Base-by-base conservation (phyloP, 2,329 filamentous ascomycete species). In the Phialophora chinensis region DNA sequence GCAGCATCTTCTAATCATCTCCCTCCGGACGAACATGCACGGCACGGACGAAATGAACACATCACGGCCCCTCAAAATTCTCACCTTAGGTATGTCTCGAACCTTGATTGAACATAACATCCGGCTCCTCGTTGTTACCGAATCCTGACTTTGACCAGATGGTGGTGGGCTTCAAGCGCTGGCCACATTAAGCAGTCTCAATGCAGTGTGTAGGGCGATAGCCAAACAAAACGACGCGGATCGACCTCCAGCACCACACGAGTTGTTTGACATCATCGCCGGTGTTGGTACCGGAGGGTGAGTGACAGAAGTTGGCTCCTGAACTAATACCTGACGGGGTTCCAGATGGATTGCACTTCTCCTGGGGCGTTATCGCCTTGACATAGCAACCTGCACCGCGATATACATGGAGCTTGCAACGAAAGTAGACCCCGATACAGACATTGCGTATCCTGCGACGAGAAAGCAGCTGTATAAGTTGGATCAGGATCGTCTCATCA, bases 101-200 rank as follows among this genome's bases (percentile, higher is more conserved):
- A 52, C 14, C 27, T 38, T 55, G 50, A 35, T 14, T 5, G 31
- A 12, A 12, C 11, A n/a, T n/a, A 29, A 42, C n/a, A 25, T 50
- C 7, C 23, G 4, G 27, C 4, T 54, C 27, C 57, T 57, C 29
- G 27, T 57, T 44, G 12, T 17, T 29, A 44, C 60, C 55, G 53
- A 66, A 27, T 27, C 20, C 49, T 52, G 25, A 52, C 20, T 54
- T 27, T 14, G 44, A 5, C 31, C 35, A 68, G 63, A 69, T 60
- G 69, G 69, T 23, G 64, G 64, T 38, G 69, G 69, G n/a, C 60
- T 71, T 14, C 69, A 71, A 42, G 69, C 66, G 25, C 52, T 71
- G 58, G 54, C 60, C 38, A 71, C 64, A 29, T 54, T 71, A 27
- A 71, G 66, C 62, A 66, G 62, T 47, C 52, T 71, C 49, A 66